A percentile compares a stretch with the other conserved stretches of the same genome.
Evolutionary conservation across 768 basidiomycete genomes (phyloP).

Genomic region (Trametopsis cervina): DNA sequence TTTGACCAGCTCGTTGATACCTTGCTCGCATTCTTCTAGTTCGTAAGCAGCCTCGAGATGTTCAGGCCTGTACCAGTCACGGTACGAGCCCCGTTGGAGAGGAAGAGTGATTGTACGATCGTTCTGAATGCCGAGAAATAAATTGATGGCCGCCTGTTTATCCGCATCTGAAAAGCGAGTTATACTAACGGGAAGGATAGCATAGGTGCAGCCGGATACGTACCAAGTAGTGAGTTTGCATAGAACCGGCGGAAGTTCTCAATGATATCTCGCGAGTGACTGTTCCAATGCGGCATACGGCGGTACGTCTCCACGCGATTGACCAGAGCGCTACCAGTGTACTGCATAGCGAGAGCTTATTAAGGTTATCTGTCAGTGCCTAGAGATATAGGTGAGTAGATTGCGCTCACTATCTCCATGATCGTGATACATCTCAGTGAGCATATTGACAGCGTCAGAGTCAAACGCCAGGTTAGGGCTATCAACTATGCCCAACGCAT

Average conservation of each 20-base stretch:
- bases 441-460: conserved; percentile 91
- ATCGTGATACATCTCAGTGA: conserved; percentile 99
- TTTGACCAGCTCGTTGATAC: conserved; percentile 54
- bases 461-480: conserved; percentile 85
- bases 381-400: too few relatives aligned
- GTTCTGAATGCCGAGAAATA: conserved; percentile 78
- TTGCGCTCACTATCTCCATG: conserved; percentile 83
- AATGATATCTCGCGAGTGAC: conserved; percentile 92
- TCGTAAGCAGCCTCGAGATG: conserved; percentile 64
- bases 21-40: conserved; percentile 54
- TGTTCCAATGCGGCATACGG: conserved; percentile 94
- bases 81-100: conserved; percentile 64
- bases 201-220: conserved; percentile 8
- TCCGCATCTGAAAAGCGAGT: conserved; percentile 66
- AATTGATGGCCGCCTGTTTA: conserved; percentile 94
- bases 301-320: conserved; percentile 96
- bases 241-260: conserved; percentile 94
- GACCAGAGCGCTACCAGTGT: conserved; percentile 93
- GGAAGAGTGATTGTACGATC: conserved; percentile 42
- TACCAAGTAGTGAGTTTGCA: conserved; percentile 87
- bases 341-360: conserved; percentile 88
- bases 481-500: conserved; percentile 86
- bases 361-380: too few relatives aligned
- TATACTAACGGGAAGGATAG: neutral
- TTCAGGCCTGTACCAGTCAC: conserved; percentile 76